Evolutionary conservation across 2,329 filamentous ascomycete species (phyloP).

Genomic region (Aureobasidium zeae): DNA sequence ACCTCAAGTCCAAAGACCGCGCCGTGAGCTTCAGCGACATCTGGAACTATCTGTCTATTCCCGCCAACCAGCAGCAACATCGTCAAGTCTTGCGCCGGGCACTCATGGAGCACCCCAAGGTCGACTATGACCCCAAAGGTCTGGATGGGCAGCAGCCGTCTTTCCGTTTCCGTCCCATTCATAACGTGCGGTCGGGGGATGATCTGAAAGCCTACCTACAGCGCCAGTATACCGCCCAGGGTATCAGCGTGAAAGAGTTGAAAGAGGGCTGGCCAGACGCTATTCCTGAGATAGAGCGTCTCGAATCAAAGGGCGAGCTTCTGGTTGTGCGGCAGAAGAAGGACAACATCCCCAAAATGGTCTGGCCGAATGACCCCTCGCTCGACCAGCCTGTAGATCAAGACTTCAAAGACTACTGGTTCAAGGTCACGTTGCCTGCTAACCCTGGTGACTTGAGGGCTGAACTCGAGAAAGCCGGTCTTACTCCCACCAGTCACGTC

Average conservation of each 20-base stretch:
- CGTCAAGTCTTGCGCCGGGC: conserved; percentile 58
- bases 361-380: conserved; percentile 76
- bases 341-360: conserved; percentile 72
- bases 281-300: conserved; percentile 63
- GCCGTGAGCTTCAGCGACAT: conserved; percentile 66
- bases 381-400: conserved; percentile 56
- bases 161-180: conserved; percentile 77
- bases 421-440: conserved; percentile 64
- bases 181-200: conserved; percentile 69
- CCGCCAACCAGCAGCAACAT: conserved; percentile 31
- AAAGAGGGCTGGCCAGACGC: conserved; percentile 94
- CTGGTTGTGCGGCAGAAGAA: conserved; percentile 87
- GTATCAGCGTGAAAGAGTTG: conserved; percentile 76
- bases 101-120: conserved; percentile 57
- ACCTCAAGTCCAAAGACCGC: conserved; percentile 62
- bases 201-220: conserved; percentile 76
- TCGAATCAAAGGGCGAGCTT: conserved; percentile 71
- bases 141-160: conserved; percentile 53
- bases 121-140: conserved; percentile 46
- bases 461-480: conserved; percentile 65
- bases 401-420: conserved; percentile 79
- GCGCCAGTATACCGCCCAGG: conserved; percentile 67
- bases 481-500: conserved; percentile 78
- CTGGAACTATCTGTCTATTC: conserved; percentile 68
- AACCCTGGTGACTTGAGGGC: conserved; percentile 64